These are phyloP conservation scores for Onygena corvina DNA, from an alignment of 2,329 filamentous ascomycete species.

Conservation along the genomic window DNA sequence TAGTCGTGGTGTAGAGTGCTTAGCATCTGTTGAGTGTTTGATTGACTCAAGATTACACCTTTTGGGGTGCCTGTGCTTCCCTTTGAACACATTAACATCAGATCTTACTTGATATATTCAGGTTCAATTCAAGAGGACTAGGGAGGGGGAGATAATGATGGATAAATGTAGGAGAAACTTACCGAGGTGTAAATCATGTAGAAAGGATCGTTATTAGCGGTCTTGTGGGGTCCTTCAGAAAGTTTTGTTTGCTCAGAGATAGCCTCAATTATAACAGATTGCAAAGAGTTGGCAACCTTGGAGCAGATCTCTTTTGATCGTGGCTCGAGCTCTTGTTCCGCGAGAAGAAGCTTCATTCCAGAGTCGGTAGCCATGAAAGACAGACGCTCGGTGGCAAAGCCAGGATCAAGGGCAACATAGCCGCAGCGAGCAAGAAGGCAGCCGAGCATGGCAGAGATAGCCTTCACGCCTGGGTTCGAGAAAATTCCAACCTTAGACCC, in stretches of 20 bases:
- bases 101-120: neutral
- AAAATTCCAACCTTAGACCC: constrained; percentile 17
- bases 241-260: constrained; percentile 1
- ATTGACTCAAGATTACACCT: constrained; percentile 27
- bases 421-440: constrained; percentile 12
- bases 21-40: constrained; percentile 18
- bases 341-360: constrained; percentile 13
- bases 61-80: constrained; percentile 28
- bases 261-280: neutral
- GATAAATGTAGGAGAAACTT: constrained; percentile 7
- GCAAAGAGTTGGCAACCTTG: neutral
- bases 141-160: neutral
- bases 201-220: constrained; percentile 14
- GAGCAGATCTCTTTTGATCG: constrained; percentile 11
- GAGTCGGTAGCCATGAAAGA: constrained; percentile 17
- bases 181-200: constrained; percentile 20
- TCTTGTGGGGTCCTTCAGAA: constrained; percentile 3
- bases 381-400: constrained; percentile 18
- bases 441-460: constrained; percentile 17
- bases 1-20: constrained; percentile 13
- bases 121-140: neutral
- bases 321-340: constrained; percentile 10
- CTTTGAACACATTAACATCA: constrained; percentile 11
- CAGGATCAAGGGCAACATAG: constrained; percentile 17
- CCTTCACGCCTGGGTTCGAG: constrained; percentile 16